These are phyloP conservation scores for Gliomastix tumulicola DNA, from an alignment of 2,329 filamentous ascomycete species.

Conservation along the genomic window DNA sequence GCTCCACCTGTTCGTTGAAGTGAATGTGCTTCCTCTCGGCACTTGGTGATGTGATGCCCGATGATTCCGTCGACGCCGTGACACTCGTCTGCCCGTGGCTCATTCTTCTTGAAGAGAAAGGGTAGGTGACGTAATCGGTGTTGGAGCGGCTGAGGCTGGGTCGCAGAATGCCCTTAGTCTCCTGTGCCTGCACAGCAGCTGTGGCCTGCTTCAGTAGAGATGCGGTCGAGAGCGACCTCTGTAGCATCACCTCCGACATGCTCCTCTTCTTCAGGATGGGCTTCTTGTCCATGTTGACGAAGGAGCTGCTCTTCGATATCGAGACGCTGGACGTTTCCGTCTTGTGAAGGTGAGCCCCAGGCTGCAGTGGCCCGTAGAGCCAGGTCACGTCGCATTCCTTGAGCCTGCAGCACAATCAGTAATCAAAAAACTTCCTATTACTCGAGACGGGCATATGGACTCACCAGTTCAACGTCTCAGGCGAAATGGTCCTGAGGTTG, in stretches of 20 bases:
- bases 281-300: conserved; percentile 64
- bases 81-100: conserved; percentile 55
- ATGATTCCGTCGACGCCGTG: conserved; percentile 61
- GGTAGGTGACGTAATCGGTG: conserved; percentile 63
- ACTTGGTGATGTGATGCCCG: conserved; percentile 58
- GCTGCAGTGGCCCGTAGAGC: conserved; percentile 87
- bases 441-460: conserved; percentile 19
- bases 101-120: conserved; percentile 53
- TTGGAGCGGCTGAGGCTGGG: conserved; percentile 53
- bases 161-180: conserved; percentile 46
- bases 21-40: conserved; percentile 79
- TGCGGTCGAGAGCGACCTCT: conserved; percentile 79
- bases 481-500: conserved; percentile 77
- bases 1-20: conserved; percentile 92
- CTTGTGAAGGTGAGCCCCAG: conserved; percentile 45
- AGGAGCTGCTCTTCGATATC: conserved; percentile 52
- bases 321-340: conserved; percentile 32
- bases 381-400: conserved; percentile 97
- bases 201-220: conserved; percentile 86
- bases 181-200: conserved; percentile 77
- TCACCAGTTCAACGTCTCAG: conserved; percentile 90
- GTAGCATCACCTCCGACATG: conserved; percentile 92
- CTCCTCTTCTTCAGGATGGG: conserved; percentile 95
- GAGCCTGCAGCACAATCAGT: conserved; percentile 52
- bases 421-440: too few species aligned